phyloP scores from a whole-genome alignment of 805 yeast species.

The Yamadazyma akitaensis region DNA sequence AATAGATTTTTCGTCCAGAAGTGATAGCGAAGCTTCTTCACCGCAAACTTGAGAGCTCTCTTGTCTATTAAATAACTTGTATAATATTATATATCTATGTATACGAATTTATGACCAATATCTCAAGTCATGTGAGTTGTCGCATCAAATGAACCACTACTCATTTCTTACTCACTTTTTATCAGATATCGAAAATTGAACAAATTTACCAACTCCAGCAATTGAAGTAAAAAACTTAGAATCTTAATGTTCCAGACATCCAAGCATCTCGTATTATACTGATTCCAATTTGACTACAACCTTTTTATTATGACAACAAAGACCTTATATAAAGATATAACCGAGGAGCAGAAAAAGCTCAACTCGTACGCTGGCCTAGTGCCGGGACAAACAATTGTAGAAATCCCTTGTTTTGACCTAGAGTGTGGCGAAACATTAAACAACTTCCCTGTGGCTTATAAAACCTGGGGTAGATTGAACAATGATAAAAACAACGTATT shows the following conservation, averaged over 20 bases:
- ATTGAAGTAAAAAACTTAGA: background rate
- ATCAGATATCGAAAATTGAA: background rate
- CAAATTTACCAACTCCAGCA: background rate
- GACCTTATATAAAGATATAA: slow-evolving; percentile 34
- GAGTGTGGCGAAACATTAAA: slow-evolving; percentile 77
- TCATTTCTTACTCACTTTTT: slow-evolving; percentile 2
- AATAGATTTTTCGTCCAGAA: slow-evolving; percentile 3
- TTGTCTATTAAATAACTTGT: too few relatives aligned
- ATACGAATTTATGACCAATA: slow-evolving; percentile 2
- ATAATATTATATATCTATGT: background rate
- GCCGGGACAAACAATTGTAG: slow-evolving; percentile 71
- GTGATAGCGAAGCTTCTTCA: background rate
- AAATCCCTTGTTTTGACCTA: slow-evolving; percentile 66
- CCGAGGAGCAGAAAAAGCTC: slow-evolving; percentile 43
- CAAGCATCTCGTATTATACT: slow-evolving; percentile 20
- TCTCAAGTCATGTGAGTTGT: slow-evolving; percentile 7
- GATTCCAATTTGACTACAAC: slow-evolving; percentile 1
- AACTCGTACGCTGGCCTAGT: slow-evolving; percentile 75
- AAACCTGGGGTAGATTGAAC: slow-evolving; percentile 90
- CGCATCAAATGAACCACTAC: background rate
- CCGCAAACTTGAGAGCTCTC: too few relatives aligned
- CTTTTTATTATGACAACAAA: slow-evolving; percentile 6
- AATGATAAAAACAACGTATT: slow-evolving; percentile 67
- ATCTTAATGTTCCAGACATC: slow-evolving; percentile 6
- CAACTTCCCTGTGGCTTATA: slow-evolving; percentile 89